Conservation (phyloP, 106 monocot genomes). For the Dendrobium huoshanense region DNA sequence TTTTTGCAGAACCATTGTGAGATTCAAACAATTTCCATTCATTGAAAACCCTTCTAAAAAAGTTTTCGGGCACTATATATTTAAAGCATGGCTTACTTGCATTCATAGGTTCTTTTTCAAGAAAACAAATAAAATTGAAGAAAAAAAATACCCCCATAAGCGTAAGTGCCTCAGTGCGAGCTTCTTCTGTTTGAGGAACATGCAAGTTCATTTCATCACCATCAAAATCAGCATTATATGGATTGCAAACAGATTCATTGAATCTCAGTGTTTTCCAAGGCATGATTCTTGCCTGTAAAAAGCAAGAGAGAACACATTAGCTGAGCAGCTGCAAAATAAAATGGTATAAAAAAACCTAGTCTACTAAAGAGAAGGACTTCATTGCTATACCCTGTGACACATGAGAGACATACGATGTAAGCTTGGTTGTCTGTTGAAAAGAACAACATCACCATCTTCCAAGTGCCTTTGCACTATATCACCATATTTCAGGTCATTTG, state of each 20-base stretch:
- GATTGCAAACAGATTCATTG: constrained; percentile 99
- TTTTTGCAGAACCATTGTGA: not conserved
- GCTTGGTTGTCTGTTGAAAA: constrained; percentile 97
- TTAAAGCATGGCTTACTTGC: not conserved
- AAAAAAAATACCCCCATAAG: constrained; percentile 86
- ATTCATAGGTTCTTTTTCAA: not conserved
- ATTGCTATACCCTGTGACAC: constrained; percentile 69
- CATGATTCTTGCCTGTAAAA: constrained; percentile 80
- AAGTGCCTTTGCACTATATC: constrained; percentile 84
- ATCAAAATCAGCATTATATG: constrained; percentile 99
- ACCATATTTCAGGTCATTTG: constrained; percentile 84
- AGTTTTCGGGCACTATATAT: not conserved
- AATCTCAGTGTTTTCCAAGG: constrained; percentile 97
- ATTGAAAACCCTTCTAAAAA: not conserved
- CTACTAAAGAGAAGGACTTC: not conserved
- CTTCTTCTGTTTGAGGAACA: constrained; percentile 99
- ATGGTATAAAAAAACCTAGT: not conserved
- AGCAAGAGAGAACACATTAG: constrained; percentile 4
- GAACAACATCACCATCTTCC: constrained; percentile 96
- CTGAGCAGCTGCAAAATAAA: not conserved
- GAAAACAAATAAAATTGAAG: not conserved
- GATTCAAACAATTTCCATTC: not conserved
- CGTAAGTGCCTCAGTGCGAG: constrained; percentile 94
- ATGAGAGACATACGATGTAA: constrained; percentile 99
- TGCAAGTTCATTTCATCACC: constrained; percentile 99